Conservation (phyloP, 169 alveolate species). For the Plasmodium gonderi region DNA sequence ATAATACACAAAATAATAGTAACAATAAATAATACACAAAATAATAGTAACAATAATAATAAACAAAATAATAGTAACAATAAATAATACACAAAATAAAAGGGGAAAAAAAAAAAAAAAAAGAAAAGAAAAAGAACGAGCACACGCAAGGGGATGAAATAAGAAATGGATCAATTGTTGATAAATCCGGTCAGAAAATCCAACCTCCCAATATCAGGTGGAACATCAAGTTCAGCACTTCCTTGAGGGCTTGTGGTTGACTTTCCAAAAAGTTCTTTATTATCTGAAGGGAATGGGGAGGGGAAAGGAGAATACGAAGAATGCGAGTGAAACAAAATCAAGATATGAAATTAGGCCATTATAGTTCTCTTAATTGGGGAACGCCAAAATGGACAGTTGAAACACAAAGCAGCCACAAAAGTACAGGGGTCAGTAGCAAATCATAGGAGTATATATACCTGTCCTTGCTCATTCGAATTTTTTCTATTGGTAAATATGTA, state of each 20-base stretch:
- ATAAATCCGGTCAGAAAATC: neutral
- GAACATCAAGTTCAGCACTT: constrained; percentile 87
- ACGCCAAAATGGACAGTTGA: too few species aligned
- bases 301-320: neutral
- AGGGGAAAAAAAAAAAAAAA: neutral
- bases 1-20: neutral
- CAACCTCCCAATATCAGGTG: constrained; percentile 88
- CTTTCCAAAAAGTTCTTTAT: constrained; percentile 83
- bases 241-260: constrained; percentile 86
- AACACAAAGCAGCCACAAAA: too few species aligned
- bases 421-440: too few species aligned
- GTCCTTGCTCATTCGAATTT: constrained; percentile 69
- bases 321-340: too few species aligned
- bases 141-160: neutral
- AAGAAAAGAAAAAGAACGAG: neutral
- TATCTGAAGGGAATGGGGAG: constrained; percentile 72
- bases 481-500: constrained; percentile 77
- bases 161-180: neutral
- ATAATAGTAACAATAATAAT: too few species aligned
- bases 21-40: too few species aligned
- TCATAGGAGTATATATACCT: too few species aligned
- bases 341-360: too few species aligned
- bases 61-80: too few species aligned
- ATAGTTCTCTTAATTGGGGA: too few species aligned
- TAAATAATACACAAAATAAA: too few species aligned